Evolutionary conservation across 2,329 filamentous ascomycete species (phyloP).

Genomic region (Pleurostoma richardsiae): DNA sequence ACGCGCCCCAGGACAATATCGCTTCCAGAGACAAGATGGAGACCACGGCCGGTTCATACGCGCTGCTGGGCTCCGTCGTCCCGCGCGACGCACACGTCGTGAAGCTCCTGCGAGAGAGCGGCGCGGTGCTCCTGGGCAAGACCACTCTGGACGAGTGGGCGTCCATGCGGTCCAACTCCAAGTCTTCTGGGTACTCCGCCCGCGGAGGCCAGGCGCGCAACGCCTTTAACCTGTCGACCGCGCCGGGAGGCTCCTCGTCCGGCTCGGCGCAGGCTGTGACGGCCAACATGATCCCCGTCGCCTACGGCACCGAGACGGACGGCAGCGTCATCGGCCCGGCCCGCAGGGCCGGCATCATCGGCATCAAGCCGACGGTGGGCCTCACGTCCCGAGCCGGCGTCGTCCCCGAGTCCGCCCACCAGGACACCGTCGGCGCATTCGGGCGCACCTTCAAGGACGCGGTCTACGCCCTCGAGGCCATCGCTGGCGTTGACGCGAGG

Average conservation of each 20-base stretch:
- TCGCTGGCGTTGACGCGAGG: constrained; percentile 38
- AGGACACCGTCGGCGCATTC: constrained; percentile 64
- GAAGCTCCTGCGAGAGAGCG: constrained; percentile 56
- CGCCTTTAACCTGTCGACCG: constrained; percentile 55
- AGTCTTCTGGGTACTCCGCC: constrained; percentile 58
- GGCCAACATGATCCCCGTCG: constrained; percentile 52
- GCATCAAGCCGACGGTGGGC: constrained; percentile 64
- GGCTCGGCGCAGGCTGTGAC: constrained; percentile 56
- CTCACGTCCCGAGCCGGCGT: constrained; percentile 58
- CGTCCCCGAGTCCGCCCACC: constrained; percentile 58
- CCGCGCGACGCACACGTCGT: constrained; percentile 53
- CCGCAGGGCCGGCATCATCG: constrained; percentile 54
- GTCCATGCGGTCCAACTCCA: constrained; percentile 53
- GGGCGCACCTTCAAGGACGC: constrained; percentile 48
- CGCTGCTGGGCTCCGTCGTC: constrained; percentile 53
- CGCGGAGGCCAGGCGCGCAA: constrained; percentile 56
- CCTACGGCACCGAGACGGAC: constrained; percentile 59
- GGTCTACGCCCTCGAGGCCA: constrained; percentile 23
- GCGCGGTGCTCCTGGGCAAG: constrained; percentile 56
- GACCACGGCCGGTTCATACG: constrained; percentile 59
- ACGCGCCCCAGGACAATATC: constrained; percentile 62
- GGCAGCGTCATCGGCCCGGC: constrained; percentile 59
- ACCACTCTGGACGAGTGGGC: constrained; percentile 62
- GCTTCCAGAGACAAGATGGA: constrained; percentile 58
- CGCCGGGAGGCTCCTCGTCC: constrained; percentile 56